Conservation (phyloP, 106 monocot genomes). For the Dendrobium chrysotoxum region DNA sequence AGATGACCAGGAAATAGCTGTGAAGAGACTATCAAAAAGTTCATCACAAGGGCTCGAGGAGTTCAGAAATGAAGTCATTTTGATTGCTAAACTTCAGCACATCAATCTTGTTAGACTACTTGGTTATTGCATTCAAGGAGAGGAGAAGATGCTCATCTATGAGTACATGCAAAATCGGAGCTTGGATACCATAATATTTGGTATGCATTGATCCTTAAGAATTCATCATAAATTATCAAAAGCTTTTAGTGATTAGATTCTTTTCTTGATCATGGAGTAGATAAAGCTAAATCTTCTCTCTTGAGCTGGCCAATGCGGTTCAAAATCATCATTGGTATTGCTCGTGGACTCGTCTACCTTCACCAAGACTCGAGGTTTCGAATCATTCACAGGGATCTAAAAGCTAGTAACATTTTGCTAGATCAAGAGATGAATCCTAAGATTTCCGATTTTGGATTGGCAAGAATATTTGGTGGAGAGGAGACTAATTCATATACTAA, state of each 20-base stretch:
- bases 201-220: constrained; percentile 7
- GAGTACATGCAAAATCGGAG: constrained; percentile 61
- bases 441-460: constrained; percentile 34
- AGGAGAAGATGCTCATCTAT: constrained; percentile 52
- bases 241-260: neutral
- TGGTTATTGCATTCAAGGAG: constrained; percentile 48
- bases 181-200: constrained; percentile 48
- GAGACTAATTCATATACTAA: constrained; percentile 14
- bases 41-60: constrained; percentile 55
- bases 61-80: constrained; percentile 51
- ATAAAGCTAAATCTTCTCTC: neutral
- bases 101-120: constrained; percentile 50
- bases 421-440: constrained; percentile 26
- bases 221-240: neutral
- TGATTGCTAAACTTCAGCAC: constrained; percentile 59
- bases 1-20: constrained; percentile 32
- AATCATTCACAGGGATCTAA: constrained; percentile 30
- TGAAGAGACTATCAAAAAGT: constrained; percentile 43
- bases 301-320: constrained; percentile 17
- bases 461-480: constrained; percentile 20
- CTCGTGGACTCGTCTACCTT: constrained; percentile 29
- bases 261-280: neutral
- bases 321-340: constrained; percentile 20
- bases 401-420: constrained; percentile 24
- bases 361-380: constrained; percentile 25